A percentile compares a stretch with the other conserved stretches of the same genome.
Evolutionary conservation across 2,329 filamentous ascomycete genomes (phyloP).

Genomic region (Gliomastix tumulicola): DNA sequence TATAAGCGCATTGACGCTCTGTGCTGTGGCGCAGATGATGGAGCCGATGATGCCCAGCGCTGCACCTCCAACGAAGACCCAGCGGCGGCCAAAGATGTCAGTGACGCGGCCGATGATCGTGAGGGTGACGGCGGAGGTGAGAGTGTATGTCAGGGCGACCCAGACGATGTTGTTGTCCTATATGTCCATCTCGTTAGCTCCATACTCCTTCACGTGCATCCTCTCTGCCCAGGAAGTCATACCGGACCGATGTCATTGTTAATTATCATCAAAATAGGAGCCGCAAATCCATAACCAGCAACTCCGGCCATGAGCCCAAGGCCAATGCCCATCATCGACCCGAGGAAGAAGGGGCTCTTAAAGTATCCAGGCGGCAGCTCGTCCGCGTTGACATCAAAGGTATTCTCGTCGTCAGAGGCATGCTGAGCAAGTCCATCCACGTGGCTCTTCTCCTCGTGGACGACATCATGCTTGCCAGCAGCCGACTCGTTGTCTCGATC

Average conservation of each 20-base stretch:
- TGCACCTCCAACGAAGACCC: conserved; percentile 26
- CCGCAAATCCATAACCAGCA: conserved; percentile 16
- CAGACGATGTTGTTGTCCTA: conserved; percentile 17
- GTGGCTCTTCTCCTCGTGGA: too few relatives aligned
- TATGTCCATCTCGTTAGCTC: neutral
- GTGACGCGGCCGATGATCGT: conserved; percentile 24
- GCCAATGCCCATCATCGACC: conserved; percentile 14
- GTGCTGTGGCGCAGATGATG: conserved; percentile 28
- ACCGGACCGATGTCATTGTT: conserved; percentile 12
- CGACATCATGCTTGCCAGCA: too few relatives aligned
- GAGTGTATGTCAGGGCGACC: conserved; percentile 19
- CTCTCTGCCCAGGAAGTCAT: neutral
- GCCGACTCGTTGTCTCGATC: too few relatives aligned
- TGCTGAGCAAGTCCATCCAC: too few relatives aligned
- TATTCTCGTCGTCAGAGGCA: conserved; percentile 37
- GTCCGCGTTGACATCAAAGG: conserved; percentile 10
- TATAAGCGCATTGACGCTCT: conserved; percentile 30
- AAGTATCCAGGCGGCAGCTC: conserved; percentile 14
- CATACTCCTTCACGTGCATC: neutral
- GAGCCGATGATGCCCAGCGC: conserved; percentile 22
- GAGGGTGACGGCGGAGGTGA: conserved; percentile 22
- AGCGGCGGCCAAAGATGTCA: conserved; percentile 30
- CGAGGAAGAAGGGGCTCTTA: conserved; percentile 16
- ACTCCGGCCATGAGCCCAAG: conserved; percentile 17
- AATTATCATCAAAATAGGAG: conserved; percentile 11